Evolutionary conservation across 352 stramenopile genomes (phyloP).

Genomic region (Elongisporangium undulatum): DNA sequence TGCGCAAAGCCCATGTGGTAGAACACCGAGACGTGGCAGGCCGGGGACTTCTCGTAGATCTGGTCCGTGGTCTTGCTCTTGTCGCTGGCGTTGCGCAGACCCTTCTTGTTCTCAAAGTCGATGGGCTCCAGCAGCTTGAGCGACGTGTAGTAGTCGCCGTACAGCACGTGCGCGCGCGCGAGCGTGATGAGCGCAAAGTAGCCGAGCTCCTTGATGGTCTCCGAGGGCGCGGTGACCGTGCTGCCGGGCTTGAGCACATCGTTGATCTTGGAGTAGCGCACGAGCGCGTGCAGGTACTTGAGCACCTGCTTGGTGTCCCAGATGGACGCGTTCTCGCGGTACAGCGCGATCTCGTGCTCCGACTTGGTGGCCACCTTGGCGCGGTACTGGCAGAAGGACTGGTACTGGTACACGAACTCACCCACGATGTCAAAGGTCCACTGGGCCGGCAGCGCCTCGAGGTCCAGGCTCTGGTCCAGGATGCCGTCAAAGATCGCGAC

Average conservation of each 20-base stretch:
- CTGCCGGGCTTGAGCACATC: conserved; percentile 67
- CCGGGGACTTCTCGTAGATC: conserved; percentile 90
- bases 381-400: conserved; percentile 97
- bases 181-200: conserved; percentile 96
- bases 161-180: conserved; percentile 94
- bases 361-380: conserved; percentile 72
- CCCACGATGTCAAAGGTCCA: conserved; percentile 99
- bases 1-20: conserved; percentile 98
- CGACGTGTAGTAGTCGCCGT: conserved; percentile 95
- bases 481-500: conserved; percentile 93
- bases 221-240: conserved; percentile 37
- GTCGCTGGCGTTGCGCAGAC: conserved; percentile 17
- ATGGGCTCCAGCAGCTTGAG: conserved; percentile 91
- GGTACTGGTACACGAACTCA: conserved; percentile 99
- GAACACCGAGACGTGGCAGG: conserved; percentile 92
- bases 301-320: conserved; percentile 96
- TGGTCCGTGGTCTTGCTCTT: conserved; percentile 59
- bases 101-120: conserved; percentile 85
- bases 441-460: conserved; percentile 89
- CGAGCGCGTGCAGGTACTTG: conserved; percentile 93
- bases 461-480: conserved; percentile 76
- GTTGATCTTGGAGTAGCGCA: conserved; percentile 90
- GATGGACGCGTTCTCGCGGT: conserved; percentile 83
- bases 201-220: conserved; percentile 88
- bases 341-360: conserved; percentile 50